These are phyloP conservation scores for Gymnopilus dilepis DNA, from an alignment of 768 basidiomycete genomes.

Conservation along the genomic window DNA sequence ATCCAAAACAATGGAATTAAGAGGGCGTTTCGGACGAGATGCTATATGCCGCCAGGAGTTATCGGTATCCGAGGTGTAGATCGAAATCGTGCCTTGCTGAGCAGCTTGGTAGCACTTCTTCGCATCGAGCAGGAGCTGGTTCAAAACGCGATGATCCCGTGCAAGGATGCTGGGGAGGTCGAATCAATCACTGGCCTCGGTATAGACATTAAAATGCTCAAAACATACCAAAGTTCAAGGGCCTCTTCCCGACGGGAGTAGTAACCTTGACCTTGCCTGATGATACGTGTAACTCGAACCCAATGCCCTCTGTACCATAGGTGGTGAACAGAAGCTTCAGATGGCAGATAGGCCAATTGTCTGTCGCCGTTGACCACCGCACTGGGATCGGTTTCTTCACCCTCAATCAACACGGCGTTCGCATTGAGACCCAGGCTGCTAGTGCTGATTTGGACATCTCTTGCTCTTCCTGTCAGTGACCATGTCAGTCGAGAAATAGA, in stretches of 20 bases:
- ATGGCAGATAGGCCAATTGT: slow-evolving; percentile 50
- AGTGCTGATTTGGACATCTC: slow-evolving; percentile 59
- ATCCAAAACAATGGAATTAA: slow-evolving; percentile 73
- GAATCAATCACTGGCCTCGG: not conserved
- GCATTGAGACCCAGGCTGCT: slow-evolving; percentile 39
- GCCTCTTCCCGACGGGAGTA: slow-evolving; percentile 42
- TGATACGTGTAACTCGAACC: slow-evolving; percentile 43
- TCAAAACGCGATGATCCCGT: slow-evolving; percentile 49
- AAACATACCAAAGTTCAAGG: slow-evolving; percentile 48
- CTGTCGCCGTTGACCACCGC: slow-evolving; percentile 30
- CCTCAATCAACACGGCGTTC: slow-evolving; percentile 38
- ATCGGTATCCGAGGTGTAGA: slow-evolving; percentile 55
- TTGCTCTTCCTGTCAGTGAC: slow-evolving; percentile 38
- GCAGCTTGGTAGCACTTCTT: slow-evolving; percentile 56
- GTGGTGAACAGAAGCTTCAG: slow-evolving; percentile 41
- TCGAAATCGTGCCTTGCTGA: slow-evolving; percentile 53
- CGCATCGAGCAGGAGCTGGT: slow-evolving; percentile 58
- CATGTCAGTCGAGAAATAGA: not conserved
- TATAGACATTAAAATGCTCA: not conserved
- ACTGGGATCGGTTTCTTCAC: slow-evolving; percentile 40
- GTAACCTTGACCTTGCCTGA: slow-evolving; percentile 37
- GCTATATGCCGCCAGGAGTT: slow-evolving; percentile 61
- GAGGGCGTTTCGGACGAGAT: slow-evolving; percentile 65
- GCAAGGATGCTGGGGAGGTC: slow-evolving; percentile 48
- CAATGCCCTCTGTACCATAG: slow-evolving; percentile 57